Evolutionary conservation across 306 rosid genomes (phyloP), one percentile per base, ranked within the genome.

Genomic region (Corylus heterophylla): DNA sequence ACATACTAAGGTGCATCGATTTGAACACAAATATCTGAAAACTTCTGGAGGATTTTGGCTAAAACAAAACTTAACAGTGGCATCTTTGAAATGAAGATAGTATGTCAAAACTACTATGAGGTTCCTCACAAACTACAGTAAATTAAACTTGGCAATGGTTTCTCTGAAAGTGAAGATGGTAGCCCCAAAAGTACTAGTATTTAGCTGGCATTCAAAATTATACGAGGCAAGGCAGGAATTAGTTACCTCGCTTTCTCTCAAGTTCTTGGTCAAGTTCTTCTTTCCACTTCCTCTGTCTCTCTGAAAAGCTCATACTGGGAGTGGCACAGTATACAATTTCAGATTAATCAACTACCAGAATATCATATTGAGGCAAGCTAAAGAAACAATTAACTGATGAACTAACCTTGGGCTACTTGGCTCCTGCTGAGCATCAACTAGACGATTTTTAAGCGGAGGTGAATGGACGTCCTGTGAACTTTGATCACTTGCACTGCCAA

Each of bases 251-350:
- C 82, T 90, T 90, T 84, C 97, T 89, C 85, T 90, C 97, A 27
- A 96, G 99, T 89, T 96, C 99, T 77, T 91, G 98, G 76, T 91
- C 94, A 27, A 96, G 99, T 87, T 96, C 99, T 87, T 93, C 99
- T 82, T 96, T 93, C 99, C 99, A 96, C 88, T 92, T 93, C 81
- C 92, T 93, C 85, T 93, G 92, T 81, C 89, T 93, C 83, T 96
- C 98, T 5, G 98, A 90, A 83, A 86, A 90, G 90, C 86, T 87
- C 85, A 85, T 78, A 77, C 97, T 91, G 89, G 78, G 69, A 76
- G 71, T 45, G 74, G n/a, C 71, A 71, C 71, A 47, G 13, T 59
- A 54, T 7, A 25, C 20, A 42, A 48, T 59, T 73, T 79, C 78
- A 80, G 82, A 76, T 77, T 54, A 70, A 74, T 76, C 63, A 55